These are phyloP conservation scores for Boletus chippewaensis DNA, from an alignment of 1,284 basidiomycete species.

Conservation along the genomic window DNA sequence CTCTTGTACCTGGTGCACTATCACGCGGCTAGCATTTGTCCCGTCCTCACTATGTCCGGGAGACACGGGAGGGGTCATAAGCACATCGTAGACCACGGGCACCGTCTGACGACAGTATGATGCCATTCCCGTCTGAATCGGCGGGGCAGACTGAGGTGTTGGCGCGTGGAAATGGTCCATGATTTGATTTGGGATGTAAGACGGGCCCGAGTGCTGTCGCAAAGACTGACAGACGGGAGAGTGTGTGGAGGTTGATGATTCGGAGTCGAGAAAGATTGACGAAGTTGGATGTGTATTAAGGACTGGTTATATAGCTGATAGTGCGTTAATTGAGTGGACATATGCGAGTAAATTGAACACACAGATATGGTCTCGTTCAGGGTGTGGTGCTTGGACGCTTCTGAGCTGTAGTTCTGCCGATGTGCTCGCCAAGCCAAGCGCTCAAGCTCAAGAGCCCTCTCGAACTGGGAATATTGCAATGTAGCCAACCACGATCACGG, in stretches of 20 bases:
- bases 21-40: constrained; percentile 25
- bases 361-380: constrained; percentile 15
- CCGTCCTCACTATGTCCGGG: constrained; percentile 39
- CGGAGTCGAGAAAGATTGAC: constrained; percentile 4
- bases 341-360: constrained; percentile 3
- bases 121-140: constrained; percentile 11
- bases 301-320: constrained; percentile 10
- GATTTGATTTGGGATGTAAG: constrained; percentile 3
- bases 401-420: constrained; percentile 4
- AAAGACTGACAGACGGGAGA: background rate
- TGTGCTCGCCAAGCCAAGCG: background rate
- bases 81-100: constrained; percentile 35
- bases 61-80: constrained; percentile 55
- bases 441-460: constrained; percentile 7
- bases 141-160: constrained; percentile 17
- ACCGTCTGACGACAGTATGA: constrained; percentile 16
- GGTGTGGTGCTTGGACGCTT: constrained; percentile 1
- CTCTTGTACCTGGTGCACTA: constrained; percentile 29
- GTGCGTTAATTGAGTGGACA: constrained; percentile 4
- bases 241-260: background rate
- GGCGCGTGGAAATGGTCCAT: constrained; percentile 27
- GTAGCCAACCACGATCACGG: constrained; percentile 5
- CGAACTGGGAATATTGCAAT: constrained; percentile 16
- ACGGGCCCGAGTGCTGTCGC: background rate
- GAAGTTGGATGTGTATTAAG: background rate